Evolutionary conservation across 208 protist species (phyloP).

Genomic region (Novymonas esmeraldas): DNA sequence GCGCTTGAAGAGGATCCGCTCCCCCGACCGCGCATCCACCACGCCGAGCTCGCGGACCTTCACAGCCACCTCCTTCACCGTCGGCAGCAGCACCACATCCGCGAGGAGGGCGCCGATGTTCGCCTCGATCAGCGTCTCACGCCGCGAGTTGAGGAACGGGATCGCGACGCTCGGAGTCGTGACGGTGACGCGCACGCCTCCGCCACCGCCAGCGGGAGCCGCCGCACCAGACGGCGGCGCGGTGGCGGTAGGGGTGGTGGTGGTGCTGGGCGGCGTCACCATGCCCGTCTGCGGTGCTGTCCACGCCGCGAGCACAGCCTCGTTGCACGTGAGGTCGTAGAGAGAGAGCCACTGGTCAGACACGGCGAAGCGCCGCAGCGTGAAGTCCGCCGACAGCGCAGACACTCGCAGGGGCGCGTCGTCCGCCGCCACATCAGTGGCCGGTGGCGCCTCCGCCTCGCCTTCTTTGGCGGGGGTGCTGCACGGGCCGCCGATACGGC

Average conservation of each 20-base stretch:
- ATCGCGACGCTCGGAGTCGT: slow-evolving; percentile 73
- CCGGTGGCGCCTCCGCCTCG: not conserved
- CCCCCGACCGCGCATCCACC: slow-evolving; percentile 56
- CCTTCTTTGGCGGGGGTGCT: slow-evolving; percentile 23
- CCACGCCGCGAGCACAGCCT: slow-evolving; percentile 55
- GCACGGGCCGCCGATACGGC: slow-evolving; percentile 24
- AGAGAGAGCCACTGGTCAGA: slow-evolving; percentile 86
- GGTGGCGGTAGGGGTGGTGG: not conserved
- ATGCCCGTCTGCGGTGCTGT: slow-evolving; percentile 29
- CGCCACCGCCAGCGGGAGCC: not conserved
- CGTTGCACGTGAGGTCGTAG: slow-evolving; percentile 82
- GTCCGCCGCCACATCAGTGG: not conserved
- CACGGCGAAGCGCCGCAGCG: slow-evolving; percentile 79
- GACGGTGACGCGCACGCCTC: slow-evolving; percentile 60
- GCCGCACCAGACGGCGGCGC: not conserved
- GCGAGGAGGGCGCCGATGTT: slow-evolving; percentile 61
- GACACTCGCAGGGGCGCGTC: slow-evolving; percentile 37
- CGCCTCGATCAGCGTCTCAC: slow-evolving; percentile 68
- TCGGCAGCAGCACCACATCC: slow-evolving; percentile 53
- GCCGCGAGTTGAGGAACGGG: slow-evolving; percentile 67
- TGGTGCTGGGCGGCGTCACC: not conserved
- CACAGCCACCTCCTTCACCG: slow-evolving; percentile 47
- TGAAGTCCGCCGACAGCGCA: slow-evolving; percentile 76
- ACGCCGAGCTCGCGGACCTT: slow-evolving; percentile 70
- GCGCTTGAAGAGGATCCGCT: slow-evolving; percentile 60